Evolutionary conservation across 2,329 filamentous ascomycete species (phyloP).

Genomic region (Ophiosphaerella narmari): DNA sequence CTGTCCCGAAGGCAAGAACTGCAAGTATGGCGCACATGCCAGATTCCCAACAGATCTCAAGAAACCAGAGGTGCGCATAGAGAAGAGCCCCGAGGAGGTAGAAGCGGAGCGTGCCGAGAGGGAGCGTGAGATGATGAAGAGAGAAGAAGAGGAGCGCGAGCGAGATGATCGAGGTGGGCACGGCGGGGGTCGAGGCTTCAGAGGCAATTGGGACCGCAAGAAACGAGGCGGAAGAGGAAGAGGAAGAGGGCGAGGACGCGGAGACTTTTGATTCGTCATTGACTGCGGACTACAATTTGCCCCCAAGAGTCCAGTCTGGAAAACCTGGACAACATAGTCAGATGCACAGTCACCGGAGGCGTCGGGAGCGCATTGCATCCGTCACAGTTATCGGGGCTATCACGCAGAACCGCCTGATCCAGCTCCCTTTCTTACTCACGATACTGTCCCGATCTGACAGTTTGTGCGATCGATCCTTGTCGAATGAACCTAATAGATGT

Average conservation of each 20-base stretch:
- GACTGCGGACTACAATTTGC: neutral
- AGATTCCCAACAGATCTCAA: conserved; percentile 74
- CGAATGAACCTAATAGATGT: too few species aligned
- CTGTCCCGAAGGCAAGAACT: conserved; percentile 81
- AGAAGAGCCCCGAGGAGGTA: conserved; percentile 74
- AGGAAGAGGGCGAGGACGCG: conserved; percentile 30
- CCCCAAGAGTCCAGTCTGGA: neutral
- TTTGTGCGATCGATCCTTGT: too few species aligned
- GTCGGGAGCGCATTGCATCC: neutral
- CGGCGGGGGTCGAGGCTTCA: conserved; percentile 34
- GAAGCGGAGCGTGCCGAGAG: conserved; percentile 60
- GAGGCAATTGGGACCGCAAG: conserved; percentile 43
- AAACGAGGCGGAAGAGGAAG: conserved; percentile 33
- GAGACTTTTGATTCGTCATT: conserved; percentile 19
- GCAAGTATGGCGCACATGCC: conserved; percentile 81
- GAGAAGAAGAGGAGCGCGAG: conserved; percentile 48
- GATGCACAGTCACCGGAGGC: neutral
- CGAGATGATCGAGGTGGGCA: conserved; percentile 42
- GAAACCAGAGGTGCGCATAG: conserved; percentile 63
- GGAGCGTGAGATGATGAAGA: conserved; percentile 53
- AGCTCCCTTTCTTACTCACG: too few species aligned
- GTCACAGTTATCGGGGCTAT: too few species aligned
- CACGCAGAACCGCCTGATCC: too few species aligned
- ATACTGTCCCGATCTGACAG: too few species aligned
- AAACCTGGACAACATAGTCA: neutral